phyloP scores from a whole-genome alignment of 345 rosid species.

The Populus davidiana region DNA sequence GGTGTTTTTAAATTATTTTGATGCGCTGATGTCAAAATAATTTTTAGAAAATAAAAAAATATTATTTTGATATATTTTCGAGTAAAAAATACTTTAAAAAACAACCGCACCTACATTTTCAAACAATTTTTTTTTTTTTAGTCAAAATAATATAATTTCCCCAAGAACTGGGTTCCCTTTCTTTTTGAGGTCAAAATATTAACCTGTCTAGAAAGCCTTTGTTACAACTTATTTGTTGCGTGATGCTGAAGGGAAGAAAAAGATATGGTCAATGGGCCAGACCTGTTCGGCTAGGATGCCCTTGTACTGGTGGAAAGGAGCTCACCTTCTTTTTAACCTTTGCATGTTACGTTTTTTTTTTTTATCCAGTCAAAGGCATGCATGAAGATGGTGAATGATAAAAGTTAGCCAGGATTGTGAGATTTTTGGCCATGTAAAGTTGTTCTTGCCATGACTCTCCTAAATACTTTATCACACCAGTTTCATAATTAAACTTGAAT shows the following conservation, averaged over 20 bases:
- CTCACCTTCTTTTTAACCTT: constrained; percentile 1
- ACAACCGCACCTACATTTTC: too few relatives aligned
- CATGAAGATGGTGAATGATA: background rate
- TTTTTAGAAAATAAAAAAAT: too few relatives aligned
- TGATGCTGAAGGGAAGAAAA: background rate
- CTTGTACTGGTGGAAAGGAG: background rate
- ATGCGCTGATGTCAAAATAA: too few relatives aligned
- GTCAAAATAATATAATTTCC: too few relatives aligned
- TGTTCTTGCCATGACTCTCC: background rate
- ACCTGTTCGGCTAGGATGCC: background rate
- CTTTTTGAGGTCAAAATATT: background rate
- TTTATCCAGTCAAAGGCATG: background rate
- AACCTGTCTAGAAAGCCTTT: background rate
- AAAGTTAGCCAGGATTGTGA: background rate
- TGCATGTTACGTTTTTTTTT: constrained; percentile 9
- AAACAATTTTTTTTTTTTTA: too few relatives aligned
- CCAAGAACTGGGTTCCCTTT: background rate
- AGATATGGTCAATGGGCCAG: background rate
- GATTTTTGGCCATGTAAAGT: constrained; percentile 9
- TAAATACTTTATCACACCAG: too few relatives aligned
- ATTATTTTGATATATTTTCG: too few relatives aligned
- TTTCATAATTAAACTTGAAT: background rate
- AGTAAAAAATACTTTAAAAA: too few relatives aligned
- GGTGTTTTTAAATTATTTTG: too few relatives aligned
- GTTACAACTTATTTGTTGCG: background rate